Percentiles rank a stretch among this genome's conserved stretches.
Evolutionary conservation across 169 alveolate species (phyloP).

Genomic region (Eimeria tenella): DNA sequence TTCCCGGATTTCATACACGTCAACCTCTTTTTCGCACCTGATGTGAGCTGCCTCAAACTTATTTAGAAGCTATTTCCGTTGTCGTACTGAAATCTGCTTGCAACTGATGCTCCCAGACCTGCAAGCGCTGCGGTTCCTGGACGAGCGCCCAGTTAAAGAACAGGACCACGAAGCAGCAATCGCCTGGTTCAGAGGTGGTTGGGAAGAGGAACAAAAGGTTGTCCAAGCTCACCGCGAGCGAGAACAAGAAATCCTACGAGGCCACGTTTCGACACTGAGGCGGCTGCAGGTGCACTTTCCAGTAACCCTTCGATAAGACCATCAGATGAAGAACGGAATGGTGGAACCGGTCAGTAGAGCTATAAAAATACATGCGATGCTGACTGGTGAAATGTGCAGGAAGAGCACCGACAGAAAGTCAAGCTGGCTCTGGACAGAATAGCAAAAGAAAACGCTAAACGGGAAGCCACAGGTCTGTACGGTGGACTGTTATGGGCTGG

Average conservation of each 20-base stretch:
- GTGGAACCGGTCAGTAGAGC: background rate
- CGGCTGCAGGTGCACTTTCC: background rate
- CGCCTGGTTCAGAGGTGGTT: conserved; percentile 93
- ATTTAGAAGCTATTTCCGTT: background rate
- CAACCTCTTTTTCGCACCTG: too few species aligned
- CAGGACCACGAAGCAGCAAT: conserved; percentile 93
- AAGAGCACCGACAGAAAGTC: conserved; percentile 51
- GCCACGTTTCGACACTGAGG: conserved; percentile 17
- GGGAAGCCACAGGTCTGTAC: background rate
- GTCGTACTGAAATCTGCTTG: background rate
- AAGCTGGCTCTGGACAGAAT: conserved; percentile 39
- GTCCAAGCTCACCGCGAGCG: conserved; percentile 12
- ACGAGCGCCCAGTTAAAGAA: conserved; percentile 93
- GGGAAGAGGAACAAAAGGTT: conserved; percentile 90
- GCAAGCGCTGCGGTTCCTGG: conserved; percentile 89
- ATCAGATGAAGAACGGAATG: background rate
- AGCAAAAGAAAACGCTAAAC: background rate
- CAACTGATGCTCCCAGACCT: conserved; percentile 71
- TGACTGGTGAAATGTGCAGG: background rate
- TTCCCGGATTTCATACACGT: too few species aligned
- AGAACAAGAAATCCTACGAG: conserved; percentile 11
- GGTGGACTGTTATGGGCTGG: too few species aligned
- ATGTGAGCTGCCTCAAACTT: too few species aligned
- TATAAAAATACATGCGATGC: background rate
- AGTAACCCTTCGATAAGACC: background rate